phyloP scores from a whole-genome alignment of 1,139 yeast genomes.

The Saccharomyces hybrid region DNA sequence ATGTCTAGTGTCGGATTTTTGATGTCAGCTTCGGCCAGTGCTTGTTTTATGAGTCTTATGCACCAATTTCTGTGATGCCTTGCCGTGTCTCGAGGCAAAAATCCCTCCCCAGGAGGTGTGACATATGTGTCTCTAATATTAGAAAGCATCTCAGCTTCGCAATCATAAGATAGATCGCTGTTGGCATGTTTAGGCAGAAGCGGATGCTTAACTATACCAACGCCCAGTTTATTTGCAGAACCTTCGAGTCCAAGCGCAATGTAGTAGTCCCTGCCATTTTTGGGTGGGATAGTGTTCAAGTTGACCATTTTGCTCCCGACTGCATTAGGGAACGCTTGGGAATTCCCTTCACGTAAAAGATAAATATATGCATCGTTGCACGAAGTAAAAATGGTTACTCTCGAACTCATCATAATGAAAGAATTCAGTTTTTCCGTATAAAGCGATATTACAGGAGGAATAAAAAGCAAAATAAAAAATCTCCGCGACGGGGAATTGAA shows the following conservation, averaged over 20 bases:
- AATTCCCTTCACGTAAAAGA: not conserved
- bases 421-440: not conserved
- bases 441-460: not conserved
- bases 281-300: slow-evolving; percentile 16
- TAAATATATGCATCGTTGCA: not conserved
- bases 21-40: slow-evolving; percentile 59
- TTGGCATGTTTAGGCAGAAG: slow-evolving; percentile 38
- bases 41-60: slow-evolving; percentile 62
- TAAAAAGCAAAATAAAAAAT: slow-evolving; percentile 9
- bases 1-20: slow-evolving; percentile 41
- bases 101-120: slow-evolving; percentile 98
- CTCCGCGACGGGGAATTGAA: slow-evolving; percentile 36
- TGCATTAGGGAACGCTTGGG: not conserved
- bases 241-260: slow-evolving; percentile 91
- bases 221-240: slow-evolving; percentile 91
- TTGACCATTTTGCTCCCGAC: not conserved
- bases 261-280: slow-evolving; percentile 41
- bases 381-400: not conserved
- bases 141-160: slow-evolving; percentile 60
- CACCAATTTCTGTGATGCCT: slow-evolving; percentile 95
- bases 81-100: slow-evolving; percentile 91
- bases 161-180: slow-evolving; percentile 32
- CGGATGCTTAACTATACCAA: slow-evolving; percentile 77
- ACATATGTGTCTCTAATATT: slow-evolving; percentile 90
- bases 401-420: not conserved